Evolutionary conservation across 176 grass and related monocot genomes (phyloP).

Genomic region (Puccinellia tenuiflora): DNA sequence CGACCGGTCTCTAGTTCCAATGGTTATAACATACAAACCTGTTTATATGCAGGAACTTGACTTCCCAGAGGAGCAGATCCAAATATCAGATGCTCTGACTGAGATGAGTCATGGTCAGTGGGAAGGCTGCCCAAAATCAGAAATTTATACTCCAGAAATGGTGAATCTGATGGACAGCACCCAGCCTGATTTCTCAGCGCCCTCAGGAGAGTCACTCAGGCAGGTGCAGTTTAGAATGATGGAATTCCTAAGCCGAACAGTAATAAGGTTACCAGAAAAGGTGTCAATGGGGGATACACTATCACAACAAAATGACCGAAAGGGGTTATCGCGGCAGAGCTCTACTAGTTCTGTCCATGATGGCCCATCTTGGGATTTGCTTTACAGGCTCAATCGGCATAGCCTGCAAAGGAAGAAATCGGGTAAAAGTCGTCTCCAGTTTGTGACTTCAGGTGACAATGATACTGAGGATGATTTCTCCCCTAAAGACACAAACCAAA

Average conservation of each 20-base stretch:
- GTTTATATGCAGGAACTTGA: slow-evolving; percentile 68
- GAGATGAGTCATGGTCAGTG: slow-evolving; percentile 89
- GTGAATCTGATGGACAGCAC: slow-evolving; percentile 57
- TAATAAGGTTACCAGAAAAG: slow-evolving; percentile 83
- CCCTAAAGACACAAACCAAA: slow-evolving; percentile 43
- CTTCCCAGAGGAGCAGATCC: slow-evolving; percentile 74
- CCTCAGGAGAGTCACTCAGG: slow-evolving; percentile 73
- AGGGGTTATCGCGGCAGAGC: slow-evolving; percentile 58
- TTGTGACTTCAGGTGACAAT: slow-evolving; percentile 67
- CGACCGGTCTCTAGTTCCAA: not conserved
- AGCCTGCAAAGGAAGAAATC: slow-evolving; percentile 68
- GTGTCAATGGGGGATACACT: slow-evolving; percentile 38
- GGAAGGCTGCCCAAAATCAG: slow-evolving; percentile 70
- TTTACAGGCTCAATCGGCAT: slow-evolving; percentile 61
- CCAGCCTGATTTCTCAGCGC: slow-evolving; percentile 76
- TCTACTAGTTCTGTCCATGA: slow-evolving; percentile 70
- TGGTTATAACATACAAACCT: not conserved
- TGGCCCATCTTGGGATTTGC: slow-evolving; percentile 48
- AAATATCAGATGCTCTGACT: slow-evolving; percentile 62
- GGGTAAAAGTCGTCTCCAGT: slow-evolving; percentile 82
- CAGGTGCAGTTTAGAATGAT: slow-evolving; percentile 81
- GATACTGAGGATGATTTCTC: slow-evolving; percentile 70
- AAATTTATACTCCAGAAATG: slow-evolving; percentile 79
- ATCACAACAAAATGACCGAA: slow-evolving; percentile 50
- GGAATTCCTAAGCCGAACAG: slow-evolving; percentile 62